Base-by-base conservation (phyloP, 2,329 filamentous ascomycete genomes). In the Botrytis paeoniae region DNA sequence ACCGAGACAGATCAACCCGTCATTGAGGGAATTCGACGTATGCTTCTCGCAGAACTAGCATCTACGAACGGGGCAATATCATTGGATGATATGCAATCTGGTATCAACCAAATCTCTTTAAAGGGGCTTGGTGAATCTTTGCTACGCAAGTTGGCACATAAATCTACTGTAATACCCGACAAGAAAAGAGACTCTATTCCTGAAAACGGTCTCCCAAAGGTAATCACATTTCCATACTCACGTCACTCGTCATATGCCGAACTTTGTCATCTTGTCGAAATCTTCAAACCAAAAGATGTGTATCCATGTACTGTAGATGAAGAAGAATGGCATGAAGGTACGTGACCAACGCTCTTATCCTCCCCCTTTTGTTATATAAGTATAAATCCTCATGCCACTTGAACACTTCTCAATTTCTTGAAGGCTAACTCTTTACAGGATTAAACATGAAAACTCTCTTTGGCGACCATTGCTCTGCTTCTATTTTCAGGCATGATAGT, bases 211-310 rank as follows among this genome's bases (percentile, higher is more conserved):
- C 73, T 80, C 22, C 75, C 78, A 1, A 78, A 73, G 65, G 48
- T 74, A 18, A 88, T 91, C 4, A 83, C 80, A 0, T 98, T 97
- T 76, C 93, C 95, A 0, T 98, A 95, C 79, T 95, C 95, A 0
- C 88, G 95, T 1, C 95, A 98, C 81, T 97, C 95, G 0, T 97
- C 93, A 0, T 95, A 96, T 74, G 84, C 85, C 0, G 95, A 98
- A 80, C 86, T 97, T 4, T 92, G 93, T 75, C 83, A 89, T 70
- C 83, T 98, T 0, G 85, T 97, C 1, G 80, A 84, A 4, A 84
- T 85, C 0, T 92, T 98, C 77, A 87, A 84, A 41, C 94, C 94
- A 0, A 88, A 83, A 63, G 94, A 98, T 77, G 85, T 98, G 3
- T 92, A 92, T 84, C 94, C 95, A 0, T 97, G 94, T 79, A 97